A percentile compares a stretch with the other conserved stretches of the same genome.
Evolutionary conservation across 306 rosid genomes (phyloP).

Genomic region (Ceratonia siliqua): DNA sequence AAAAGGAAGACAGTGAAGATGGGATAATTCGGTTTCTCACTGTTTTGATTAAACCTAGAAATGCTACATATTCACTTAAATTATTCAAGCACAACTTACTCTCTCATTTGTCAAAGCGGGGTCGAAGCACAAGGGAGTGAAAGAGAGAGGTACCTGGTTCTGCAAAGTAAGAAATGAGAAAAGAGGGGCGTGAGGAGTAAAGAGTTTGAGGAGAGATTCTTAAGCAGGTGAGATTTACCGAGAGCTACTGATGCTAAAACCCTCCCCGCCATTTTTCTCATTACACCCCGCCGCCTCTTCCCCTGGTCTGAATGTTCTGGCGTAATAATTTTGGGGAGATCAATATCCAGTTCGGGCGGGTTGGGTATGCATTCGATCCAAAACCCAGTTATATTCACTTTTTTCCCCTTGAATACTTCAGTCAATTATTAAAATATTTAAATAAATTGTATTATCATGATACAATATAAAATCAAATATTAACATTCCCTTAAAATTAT

Average conservation of each 20-base stretch:
- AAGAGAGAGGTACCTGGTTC: constrained; percentile 38
- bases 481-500: no score
- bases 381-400: no score
- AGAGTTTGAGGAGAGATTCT: constrained; percentile 29
- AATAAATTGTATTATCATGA: no score
- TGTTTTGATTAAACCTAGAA: background rate
- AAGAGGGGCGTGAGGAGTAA: constrained; percentile 24
- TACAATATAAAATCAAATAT: no score
- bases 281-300: background rate
- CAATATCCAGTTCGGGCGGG: background rate
- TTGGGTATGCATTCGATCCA: background rate
- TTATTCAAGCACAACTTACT: background rate
- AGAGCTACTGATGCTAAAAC: constrained; percentile 37
- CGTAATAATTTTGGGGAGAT: background rate
- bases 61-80: background rate
- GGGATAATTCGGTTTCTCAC: background rate
- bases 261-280: constrained; percentile 33
- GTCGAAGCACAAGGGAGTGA: background rate
- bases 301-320: background rate
- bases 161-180: constrained; percentile 21
- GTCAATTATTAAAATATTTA: no score
- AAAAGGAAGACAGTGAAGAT: background rate
- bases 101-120: background rate
- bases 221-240: constrained; percentile 31
- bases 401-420: no score